These are phyloP conservation scores for Eutypa lata DNA, from an alignment of 2,329 filamentous ascomycete genomes.

Conservation along the genomic window DNA sequence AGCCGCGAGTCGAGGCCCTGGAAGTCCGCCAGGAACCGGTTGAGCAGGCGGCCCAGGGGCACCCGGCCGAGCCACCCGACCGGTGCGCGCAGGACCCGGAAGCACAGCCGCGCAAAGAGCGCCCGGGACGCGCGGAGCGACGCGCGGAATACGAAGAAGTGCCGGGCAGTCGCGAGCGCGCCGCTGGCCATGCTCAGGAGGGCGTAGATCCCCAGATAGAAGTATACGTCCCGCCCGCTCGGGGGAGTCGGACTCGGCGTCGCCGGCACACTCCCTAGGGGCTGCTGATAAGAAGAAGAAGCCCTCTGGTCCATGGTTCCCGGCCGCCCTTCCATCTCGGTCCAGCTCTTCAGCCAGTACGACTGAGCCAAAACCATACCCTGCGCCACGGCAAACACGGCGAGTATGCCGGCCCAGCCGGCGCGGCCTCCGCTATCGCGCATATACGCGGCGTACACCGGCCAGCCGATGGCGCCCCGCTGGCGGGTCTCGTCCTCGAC, in stretches of 20 bases:
- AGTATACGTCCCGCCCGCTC: conserved; percentile 41
- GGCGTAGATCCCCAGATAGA: conserved; percentile 68
- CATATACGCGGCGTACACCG: conserved; percentile 67
- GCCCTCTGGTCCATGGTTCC: too few species aligned
- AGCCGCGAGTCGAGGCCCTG: conserved; percentile 68
- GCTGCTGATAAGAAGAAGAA: too few species aligned
- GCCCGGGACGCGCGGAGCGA: conserved; percentile 66
- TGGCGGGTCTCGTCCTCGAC: conserved; percentile 73
- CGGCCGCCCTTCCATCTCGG: conserved; percentile 40
- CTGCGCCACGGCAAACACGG: conserved; percentile 55
- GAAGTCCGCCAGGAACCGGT: conserved; percentile 77
- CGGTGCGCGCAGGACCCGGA: conserved; percentile 66
- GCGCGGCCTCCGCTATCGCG: conserved; percentile 60
- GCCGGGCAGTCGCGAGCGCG: conserved; percentile 59
- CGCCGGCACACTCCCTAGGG: too few species aligned
- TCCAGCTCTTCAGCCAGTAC: conserved; percentile 66
- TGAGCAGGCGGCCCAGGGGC: conserved; percentile 71
- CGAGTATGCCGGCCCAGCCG: conserved; percentile 55
- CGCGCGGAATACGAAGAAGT: conserved; percentile 60
- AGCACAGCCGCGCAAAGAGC: conserved; percentile 66
- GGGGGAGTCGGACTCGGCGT: too few species aligned
- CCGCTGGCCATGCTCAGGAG: conserved; percentile 55
- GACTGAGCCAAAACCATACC: conserved; percentile 54
- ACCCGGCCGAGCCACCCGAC: conserved; percentile 80
- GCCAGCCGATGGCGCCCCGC: conserved; percentile 63